Percentiles rank a stretch among this genome's conserved stretches.
Conservation (phyloP, 1,284 basidiomycete species). For the Phellinidium pouzarii region DNA sequence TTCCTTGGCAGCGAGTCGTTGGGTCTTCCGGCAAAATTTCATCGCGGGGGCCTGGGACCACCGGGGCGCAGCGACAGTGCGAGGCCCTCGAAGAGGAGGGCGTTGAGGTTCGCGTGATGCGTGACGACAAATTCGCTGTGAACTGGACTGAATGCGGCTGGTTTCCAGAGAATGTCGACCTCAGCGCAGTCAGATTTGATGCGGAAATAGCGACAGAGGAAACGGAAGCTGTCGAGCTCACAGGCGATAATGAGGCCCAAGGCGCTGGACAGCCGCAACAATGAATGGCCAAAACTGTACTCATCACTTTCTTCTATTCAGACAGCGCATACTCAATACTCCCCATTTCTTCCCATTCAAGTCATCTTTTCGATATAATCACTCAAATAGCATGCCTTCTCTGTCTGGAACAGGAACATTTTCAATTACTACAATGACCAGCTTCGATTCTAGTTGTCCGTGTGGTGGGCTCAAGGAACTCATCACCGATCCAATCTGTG, state of each 20-base stretch:
- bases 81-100: conserved; percentile 65
- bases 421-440: neutral
- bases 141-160: conserved; percentile 48
- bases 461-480: neutral
- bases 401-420: neutral
- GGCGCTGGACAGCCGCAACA: neutral
- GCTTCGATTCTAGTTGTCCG: neutral
- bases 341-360: neutral
- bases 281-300: neutral
- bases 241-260: neutral
- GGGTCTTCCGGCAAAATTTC: conserved; percentile 66
- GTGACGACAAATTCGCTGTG: conserved; percentile 43
- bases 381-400: neutral
- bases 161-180: conserved; percentile 43
- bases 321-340: neutral
- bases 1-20: conserved; percentile 74
- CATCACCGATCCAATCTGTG: neutral
- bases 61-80: conserved; percentile 59
- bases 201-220: neutral
- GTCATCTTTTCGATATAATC: neutral
- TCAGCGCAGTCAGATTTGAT: conserved; percentile 10
- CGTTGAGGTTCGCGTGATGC: conserved; percentile 49
- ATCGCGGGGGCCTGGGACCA: conserved; percentile 70
- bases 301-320: too few relatives aligned
- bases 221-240: neutral